phyloP scores from a whole-genome alignment of 257 asterid genomes.

The Schizonepeta tenuifolia region DNA sequence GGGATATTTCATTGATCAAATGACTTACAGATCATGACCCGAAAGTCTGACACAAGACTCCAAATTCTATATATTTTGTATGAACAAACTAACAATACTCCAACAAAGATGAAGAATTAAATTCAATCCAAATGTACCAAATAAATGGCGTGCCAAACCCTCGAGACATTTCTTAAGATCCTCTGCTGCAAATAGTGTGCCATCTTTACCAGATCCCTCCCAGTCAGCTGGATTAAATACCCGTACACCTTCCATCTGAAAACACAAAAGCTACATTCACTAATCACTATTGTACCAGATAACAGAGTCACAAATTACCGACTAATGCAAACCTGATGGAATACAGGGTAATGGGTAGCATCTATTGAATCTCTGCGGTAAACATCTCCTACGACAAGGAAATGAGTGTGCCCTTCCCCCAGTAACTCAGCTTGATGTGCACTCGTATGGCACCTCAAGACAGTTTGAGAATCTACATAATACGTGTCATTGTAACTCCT shows the following conservation, averaged over 20 bases:
- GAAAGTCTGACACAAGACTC: background rate
- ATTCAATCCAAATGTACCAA: conserved; percentile 53
- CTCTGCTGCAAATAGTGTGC: conserved; percentile 77
- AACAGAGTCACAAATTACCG: conserved; percentile 13
- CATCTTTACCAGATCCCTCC: conserved; percentile 74
- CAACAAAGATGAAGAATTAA: conserved; percentile 6
- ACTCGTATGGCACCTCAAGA: conserved; percentile 95
- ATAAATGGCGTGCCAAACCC: conserved; percentile 89
- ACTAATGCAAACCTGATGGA: conserved; percentile 75
- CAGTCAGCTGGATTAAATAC: conserved; percentile 68
- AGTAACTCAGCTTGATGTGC: conserved; percentile 96
- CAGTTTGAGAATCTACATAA: conserved; percentile 89
- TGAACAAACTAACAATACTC: conserved; percentile 13
- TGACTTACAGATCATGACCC: background rate
- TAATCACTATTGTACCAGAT: conserved; percentile 30
- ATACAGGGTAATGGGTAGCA: conserved; percentile 97
- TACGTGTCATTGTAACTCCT: conserved; percentile 92
- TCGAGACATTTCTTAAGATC: conserved; percentile 93
- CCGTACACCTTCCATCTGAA: conserved; percentile 98
- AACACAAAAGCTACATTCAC: conserved; percentile 20
- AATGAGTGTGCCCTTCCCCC: conserved; percentile 71
- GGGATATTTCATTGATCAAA: conserved; percentile 20
- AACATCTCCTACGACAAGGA: conserved; percentile 94
- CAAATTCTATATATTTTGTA: background rate
- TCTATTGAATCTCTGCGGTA: conserved; percentile 96